phyloP scores from a whole-genome alignment of 768 basidiomycete species.

The Podaxis pistillaris region DNA sequence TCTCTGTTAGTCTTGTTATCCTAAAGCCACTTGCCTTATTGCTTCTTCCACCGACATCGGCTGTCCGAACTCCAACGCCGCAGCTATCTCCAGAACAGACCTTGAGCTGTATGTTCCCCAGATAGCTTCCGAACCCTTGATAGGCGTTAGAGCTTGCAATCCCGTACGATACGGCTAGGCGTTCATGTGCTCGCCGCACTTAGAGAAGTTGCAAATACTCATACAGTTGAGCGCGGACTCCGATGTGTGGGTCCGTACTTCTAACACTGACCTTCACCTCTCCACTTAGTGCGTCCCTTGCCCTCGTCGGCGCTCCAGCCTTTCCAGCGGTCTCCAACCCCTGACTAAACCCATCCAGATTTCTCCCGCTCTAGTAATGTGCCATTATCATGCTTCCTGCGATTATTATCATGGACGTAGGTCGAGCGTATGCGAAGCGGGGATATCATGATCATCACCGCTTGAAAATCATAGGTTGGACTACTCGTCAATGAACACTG shows the following conservation, averaged over 20 bases:
- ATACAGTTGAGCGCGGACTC: not conserved
- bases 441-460: not conserved
- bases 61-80: not conserved
- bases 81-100: not conserved
- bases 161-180: not conserved
- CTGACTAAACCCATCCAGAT: not conserved
- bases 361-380: not conserved
- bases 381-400: not conserved
- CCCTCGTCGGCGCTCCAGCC: not conserved
- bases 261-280: not conserved
- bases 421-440: not conserved
- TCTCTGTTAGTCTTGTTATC: not conserved
- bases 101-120: not conserved
- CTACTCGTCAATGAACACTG: not conserved
- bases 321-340: not conserved
- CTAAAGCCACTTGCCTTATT: not conserved
- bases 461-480: not conserved
- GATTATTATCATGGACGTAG: not conserved
- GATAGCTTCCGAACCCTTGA: constrained; percentile 10
- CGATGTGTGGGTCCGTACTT: not conserved
- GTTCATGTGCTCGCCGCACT: not conserved
- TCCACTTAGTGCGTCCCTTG: not conserved
- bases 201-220: no score
- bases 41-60: constrained; percentile 6
- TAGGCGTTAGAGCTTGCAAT: not conserved